Base-by-base conservation (phyloP, 805 yeast genomes). In the Cyberlindnera saturnus region DNA sequence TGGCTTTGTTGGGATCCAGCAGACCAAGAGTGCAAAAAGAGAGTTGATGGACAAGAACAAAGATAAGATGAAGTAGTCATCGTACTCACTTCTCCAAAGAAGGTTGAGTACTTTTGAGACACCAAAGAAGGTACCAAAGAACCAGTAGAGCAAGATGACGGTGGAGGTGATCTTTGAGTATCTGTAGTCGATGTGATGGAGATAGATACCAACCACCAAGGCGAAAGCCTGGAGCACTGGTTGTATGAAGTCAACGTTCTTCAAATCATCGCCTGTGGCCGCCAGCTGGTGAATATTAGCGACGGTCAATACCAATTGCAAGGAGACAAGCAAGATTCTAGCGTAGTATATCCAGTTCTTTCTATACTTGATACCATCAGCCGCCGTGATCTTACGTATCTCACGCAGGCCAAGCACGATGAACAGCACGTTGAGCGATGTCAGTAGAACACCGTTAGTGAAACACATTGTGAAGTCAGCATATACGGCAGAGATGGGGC, bases 101-200 rank as follows among this genome's bases (percentile, higher is more conserved):
- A 66, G 51, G 48, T 73, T 70, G 29, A 65, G 52, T 5, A 76
- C 52, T 49, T 75, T 74, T 32, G 76, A 64, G 10, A 66, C 43
- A 18, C 75, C 75, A 31, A 78, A 66, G 6, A 82, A 42, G 1
- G 74, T 52, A 34, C 74, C 69, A 44, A 80, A 69, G 38, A 84
- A 65, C 96, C 96, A 91, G 63, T 77, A 91, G 49, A 82, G 70
- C 33, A 91, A 72, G 38, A 89, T 64, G 0, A 77, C 69, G 2
- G 91, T 82, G 51, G 74, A 77, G 2, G 96, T 79, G 18, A 86
- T 75, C 35, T 65, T 71, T 10, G 80, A 59, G 59, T 85, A 79
- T 61, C 73, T 76, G 55, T 79, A 82, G 60, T 91, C 97, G 45
- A 84, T 59, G 62, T 79, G 84, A 45, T 87, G 83, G 31, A 88